These are phyloP conservation scores for Aspergillus mulundensis DNA, from an alignment of 495 filamentous ascomycete genomes.

Conservation along the genomic window DNA sequence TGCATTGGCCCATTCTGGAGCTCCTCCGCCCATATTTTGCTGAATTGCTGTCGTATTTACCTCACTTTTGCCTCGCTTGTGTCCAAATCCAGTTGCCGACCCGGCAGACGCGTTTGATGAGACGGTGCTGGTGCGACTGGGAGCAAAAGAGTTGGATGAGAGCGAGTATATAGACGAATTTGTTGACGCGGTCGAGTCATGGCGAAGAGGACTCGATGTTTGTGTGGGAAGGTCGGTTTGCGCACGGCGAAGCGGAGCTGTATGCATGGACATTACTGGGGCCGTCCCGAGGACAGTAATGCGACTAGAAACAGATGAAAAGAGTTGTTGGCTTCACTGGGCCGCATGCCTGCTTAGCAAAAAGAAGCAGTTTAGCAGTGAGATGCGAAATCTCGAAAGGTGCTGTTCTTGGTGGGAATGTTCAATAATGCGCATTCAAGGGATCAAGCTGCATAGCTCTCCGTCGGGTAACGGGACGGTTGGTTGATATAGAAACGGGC, in stretches of 20 bases:
- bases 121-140: constrained; percentile 69
- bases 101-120: constrained; percentile 73
- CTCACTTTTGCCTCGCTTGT: constrained; percentile 78
- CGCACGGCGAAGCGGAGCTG: constrained; percentile 53
- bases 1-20: constrained; percentile 38
- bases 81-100: constrained; percentile 48
- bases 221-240: constrained; percentile 60
- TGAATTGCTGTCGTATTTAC: constrained; percentile 42
- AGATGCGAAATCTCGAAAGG: background rate
- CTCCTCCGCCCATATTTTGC: constrained; percentile 29
- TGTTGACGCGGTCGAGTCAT: constrained; percentile 75
- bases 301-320: constrained; percentile 25
- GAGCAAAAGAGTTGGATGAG: constrained; percentile 58
- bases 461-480: constrained; percentile 17
- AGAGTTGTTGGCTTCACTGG: constrained; percentile 27
- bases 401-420: constrained; percentile 24
- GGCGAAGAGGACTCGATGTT: constrained; percentile 59
- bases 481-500: constrained; percentile 29
- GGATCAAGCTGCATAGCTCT: constrained; percentile 22
- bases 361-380: constrained; percentile 24
- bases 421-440: constrained; percentile 35
- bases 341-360: constrained; percentile 43
- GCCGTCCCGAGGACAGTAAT: constrained; percentile 26
- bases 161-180: constrained; percentile 74
- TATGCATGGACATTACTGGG: constrained; percentile 39